Evolutionary conservation across 2,329 filamentous ascomycete species (phyloP), one percentile per base, ranked within the genome.

Genomic region (Intubia oerlemansii): DNA sequence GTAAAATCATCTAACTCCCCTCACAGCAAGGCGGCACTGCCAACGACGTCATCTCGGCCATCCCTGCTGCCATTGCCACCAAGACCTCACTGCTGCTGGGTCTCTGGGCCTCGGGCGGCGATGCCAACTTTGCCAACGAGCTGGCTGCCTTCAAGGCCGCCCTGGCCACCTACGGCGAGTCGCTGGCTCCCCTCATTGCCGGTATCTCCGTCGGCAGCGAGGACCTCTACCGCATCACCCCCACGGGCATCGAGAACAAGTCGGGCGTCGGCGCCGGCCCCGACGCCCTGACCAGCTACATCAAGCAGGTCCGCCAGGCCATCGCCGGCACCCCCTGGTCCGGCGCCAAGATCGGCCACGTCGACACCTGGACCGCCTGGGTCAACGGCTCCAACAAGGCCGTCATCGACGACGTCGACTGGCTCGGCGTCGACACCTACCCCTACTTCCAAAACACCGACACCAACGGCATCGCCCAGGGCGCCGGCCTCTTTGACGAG

Each of bases 171-270:
- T 82, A 81, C 46, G 79, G 78, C 32, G 50, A 54, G 8, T 53
- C 59, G 27, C 69, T 90, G 41, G 61, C 62, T 22, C 54, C 59
- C 32, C 55, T 76, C 12, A 68, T 91, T 24, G 73, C 69, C 32
- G 82, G 79, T 47, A 85, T 91, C 51, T 84, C 79, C 1, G 68
- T 91, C 30, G 82, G 82, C 36, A 77, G 65, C 39, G 82, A 92
- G 59, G 82, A 92, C 48, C 62, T 88, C 24, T 88, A 88, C 61
- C 74, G 79, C 44, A 65, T 62, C 50, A 78, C 78, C 0, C 62
- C 66, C n/a, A 72, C 61, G 8, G 79, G 77, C 32, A 62, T 73
- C 35, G 50, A 56, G 29, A 67, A 68, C 43, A 51, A 66, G 1
- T 65, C 68, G 21, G 65, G 69, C 32, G 16, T 35, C 21, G 81